Percentiles rank a stretch among this genome's conserved stretches.
phyloP scores from a whole-genome alignment of 2,329 filamentous ascomycete species.

The Pezicula neosporulosa region DNA sequence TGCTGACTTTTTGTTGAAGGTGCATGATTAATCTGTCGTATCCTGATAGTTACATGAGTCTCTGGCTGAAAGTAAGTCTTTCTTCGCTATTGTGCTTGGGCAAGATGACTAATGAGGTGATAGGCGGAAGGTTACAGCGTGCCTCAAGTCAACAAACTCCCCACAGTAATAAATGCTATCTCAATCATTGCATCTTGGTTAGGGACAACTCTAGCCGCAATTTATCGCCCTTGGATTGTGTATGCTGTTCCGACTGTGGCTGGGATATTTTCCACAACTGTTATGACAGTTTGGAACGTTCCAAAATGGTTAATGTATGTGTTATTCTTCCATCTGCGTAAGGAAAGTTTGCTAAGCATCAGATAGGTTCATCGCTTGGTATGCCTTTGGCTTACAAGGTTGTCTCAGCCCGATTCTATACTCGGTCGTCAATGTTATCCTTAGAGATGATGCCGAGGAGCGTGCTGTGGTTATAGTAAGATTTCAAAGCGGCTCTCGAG shows the following conservation, averaged over 20 bases:
- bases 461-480: conserved; percentile 27
- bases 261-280: conserved; percentile 19
- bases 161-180: conserved; percentile 15
- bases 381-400: conserved; percentile 22
- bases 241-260: conserved; percentile 21
- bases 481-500: background rate
- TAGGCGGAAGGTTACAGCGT: background rate
- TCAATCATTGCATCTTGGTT: conserved; percentile 22
- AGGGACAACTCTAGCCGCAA: conserved; percentile 29
- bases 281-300: conserved; percentile 26
- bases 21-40: background rate
- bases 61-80: background rate
- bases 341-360: background rate
- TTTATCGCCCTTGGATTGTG: conserved; percentile 31
- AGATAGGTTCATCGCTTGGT: conserved; percentile 12
- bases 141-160: conserved; percentile 3
- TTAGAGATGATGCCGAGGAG: conserved; percentile 26
- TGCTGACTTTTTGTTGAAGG: background rate
- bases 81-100: too few species aligned
- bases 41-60: background rate
- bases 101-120: background rate
- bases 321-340: background rate
- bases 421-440: conserved; percentile 24
- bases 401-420: conserved; percentile 25
- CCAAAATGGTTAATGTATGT: conserved; percentile 19